Percentiles rank a stretch among this genome's conserved stretches.
Conservation (phyloP, 352 stramenopile species). For the Phytophthora macrochlamydospora region DNA sequence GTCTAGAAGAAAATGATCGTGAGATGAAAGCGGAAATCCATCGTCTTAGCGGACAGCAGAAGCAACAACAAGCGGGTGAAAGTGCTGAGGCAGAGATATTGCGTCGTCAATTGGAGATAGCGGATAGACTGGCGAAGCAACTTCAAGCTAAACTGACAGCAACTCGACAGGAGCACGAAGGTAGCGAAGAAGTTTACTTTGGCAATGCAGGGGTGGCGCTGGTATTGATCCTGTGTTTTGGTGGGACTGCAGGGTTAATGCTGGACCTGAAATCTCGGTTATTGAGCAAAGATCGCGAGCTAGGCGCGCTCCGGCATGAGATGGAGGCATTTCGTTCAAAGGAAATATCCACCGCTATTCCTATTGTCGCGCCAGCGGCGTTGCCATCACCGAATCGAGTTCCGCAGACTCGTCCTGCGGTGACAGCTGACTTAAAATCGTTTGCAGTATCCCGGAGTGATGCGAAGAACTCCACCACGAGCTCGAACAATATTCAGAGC, state of each 20-base stretch:
- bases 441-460: slow-evolving; percentile 10
- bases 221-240: not conserved
- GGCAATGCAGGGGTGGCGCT: not conserved
- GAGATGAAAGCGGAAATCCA: slow-evolving; percentile 23
- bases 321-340: slow-evolving; percentile 20
- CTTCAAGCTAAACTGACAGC: slow-evolving; percentile 36
- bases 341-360: slow-evolving; percentile 10
- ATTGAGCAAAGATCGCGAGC: slow-evolving; percentile 31
- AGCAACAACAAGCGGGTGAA: slow-evolving; percentile 28
- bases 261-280: slow-evolving; percentile 10
- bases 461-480: slow-evolving; percentile 9
- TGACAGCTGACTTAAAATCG: slow-evolving; percentile 34
- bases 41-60: slow-evolving; percentile 22
- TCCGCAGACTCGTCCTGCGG: slow-evolving; percentile 25
- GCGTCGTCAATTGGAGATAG: slow-evolving; percentile 35
- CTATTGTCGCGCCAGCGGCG: not conserved
- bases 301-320: slow-evolving; percentile 20
- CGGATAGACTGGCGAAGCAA: slow-evolving; percentile 28
- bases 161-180: slow-evolving; percentile 29
- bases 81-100: slow-evolving; percentile 66
- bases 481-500: slow-evolving; percentile 49
- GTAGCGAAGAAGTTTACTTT: not conserved
- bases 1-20: slow-evolving; percentile 27
- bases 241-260: not conserved
- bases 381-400: slow-evolving; percentile 15